These are phyloP conservation scores for Blumeria graminis DNA, from an alignment of 2,329 filamentous ascomycete species.

Conservation along the genomic window DNA sequence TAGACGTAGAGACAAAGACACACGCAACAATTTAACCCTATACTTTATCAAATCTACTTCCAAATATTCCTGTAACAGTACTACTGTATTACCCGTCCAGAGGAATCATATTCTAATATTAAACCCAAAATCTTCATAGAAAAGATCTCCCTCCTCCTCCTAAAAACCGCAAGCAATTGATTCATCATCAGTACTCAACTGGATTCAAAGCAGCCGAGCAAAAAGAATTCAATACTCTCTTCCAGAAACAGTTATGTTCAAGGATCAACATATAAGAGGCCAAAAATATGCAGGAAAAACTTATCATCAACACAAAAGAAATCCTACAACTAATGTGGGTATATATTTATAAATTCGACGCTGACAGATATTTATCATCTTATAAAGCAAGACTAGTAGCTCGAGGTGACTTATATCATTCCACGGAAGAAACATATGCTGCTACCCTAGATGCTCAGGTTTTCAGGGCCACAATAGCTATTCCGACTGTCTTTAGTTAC, in stretches of 20 bases:
- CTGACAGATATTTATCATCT: slow-evolving; percentile 6
- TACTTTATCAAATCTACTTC: no score
- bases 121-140: neutral
- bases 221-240: neutral
- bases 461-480: neutral
- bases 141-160: neutral
- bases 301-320: neutral
- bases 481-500: neutral
- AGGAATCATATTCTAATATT: no score
- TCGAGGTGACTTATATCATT: slow-evolving; percentile 6
- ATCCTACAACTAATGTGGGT: slow-evolving; percentile 3
- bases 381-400: slow-evolving; percentile 9
- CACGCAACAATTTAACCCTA: no score
- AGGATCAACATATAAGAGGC: neutral
- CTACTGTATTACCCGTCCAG: no score
- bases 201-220: neutral
- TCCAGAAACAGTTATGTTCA: neutral
- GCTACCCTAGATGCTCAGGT: neutral
- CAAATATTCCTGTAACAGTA: no score
- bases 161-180: neutral
- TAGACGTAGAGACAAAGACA: no score
- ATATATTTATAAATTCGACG: slow-evolving; percentile 12
- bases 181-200: neutral
- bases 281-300: neutral
- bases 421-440: slow-evolving; percentile 1